These are phyloP conservation scores for Flaveria sonorensis DNA, from an alignment of 129 eudicot genomes.

Conservation along the genomic window DNA sequence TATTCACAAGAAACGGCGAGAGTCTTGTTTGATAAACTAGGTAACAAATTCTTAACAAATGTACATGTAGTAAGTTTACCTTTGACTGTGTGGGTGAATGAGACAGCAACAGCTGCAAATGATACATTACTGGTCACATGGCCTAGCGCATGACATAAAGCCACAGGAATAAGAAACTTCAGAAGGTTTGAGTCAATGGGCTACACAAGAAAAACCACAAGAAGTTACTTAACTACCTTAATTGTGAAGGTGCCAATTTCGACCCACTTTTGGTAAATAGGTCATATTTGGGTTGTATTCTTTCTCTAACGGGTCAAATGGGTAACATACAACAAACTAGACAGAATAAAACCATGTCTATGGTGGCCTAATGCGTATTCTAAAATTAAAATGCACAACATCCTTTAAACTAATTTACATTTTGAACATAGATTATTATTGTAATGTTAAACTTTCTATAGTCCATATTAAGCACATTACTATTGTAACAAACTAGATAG, in stretches of 20 bases:
- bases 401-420: no score
- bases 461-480: background rate
- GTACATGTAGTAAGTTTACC: slow-evolving; percentile 39
- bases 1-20: slow-evolving; percentile 24
- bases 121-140: slow-evolving; percentile 93
- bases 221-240: background rate
- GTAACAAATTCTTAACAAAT: background rate
- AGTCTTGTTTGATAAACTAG: background rate
- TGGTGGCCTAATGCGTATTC: background rate
- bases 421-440: no score
- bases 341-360: background rate
- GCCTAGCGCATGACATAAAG: slow-evolving; percentile 86
- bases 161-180: slow-evolving; percentile 92
- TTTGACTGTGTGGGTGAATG: slow-evolving; percentile 92
- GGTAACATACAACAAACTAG: background rate
- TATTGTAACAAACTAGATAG: no score
- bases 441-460: background rate
- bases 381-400: no score
- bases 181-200: slow-evolving; percentile 79
- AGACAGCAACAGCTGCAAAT: slow-evolving; percentile 96
- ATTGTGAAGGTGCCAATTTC: background rate
- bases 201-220: slow-evolving; percentile 42
- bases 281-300: background rate
- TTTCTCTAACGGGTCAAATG: background rate
- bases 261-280: background rate